phyloP scores from a whole-genome alignment of 306 rosid genomes.

The Sechiopsis laciniata region DNA sequence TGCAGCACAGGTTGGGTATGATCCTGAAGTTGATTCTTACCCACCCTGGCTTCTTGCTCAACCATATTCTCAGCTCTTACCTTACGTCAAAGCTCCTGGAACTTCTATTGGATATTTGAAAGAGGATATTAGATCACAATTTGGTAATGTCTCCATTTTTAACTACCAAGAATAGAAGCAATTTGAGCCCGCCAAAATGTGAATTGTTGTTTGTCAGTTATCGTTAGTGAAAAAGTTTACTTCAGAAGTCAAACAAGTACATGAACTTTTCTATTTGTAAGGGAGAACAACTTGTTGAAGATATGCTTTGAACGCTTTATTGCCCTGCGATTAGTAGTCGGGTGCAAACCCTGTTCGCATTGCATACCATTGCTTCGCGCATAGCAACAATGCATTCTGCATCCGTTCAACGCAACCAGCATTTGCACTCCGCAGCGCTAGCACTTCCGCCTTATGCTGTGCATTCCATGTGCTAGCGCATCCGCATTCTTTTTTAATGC shows the following conservation, averaged over 20 bases:
- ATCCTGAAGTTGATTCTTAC: conserved; percentile 78
- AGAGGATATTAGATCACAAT: conserved; percentile 45
- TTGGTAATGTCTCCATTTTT: conserved; percentile 38
- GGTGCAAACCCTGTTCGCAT: too few relatives aligned
- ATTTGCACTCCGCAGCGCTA: too few relatives aligned
- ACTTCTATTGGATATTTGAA: conserved; percentile 60
- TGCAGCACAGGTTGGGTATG: conserved; percentile 79
- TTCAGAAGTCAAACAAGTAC: neutral
- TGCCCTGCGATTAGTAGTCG: too few relatives aligned
- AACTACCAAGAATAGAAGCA: neutral
- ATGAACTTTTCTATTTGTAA: neutral
- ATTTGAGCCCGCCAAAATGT: conserved; percentile 7
- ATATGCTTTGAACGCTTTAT: too few relatives aligned
- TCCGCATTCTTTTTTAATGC: too few relatives aligned
- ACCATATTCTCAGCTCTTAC: conserved; percentile 65
- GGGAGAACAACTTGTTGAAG: too few relatives aligned
- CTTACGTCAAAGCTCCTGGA: conserved; percentile 78
- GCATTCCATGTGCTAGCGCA: too few relatives aligned
- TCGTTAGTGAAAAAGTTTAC: neutral
- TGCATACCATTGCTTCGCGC: too few relatives aligned
- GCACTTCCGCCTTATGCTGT: too few relatives aligned
- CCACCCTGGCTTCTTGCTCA: conserved; percentile 77
- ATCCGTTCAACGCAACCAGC: too few relatives aligned
- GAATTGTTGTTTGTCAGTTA: neutral
- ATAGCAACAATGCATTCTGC: too few relatives aligned